Base-by-base conservation (phyloP, 176 grass and related monocot species). In the Eremochloa ophiuroides region DNA sequence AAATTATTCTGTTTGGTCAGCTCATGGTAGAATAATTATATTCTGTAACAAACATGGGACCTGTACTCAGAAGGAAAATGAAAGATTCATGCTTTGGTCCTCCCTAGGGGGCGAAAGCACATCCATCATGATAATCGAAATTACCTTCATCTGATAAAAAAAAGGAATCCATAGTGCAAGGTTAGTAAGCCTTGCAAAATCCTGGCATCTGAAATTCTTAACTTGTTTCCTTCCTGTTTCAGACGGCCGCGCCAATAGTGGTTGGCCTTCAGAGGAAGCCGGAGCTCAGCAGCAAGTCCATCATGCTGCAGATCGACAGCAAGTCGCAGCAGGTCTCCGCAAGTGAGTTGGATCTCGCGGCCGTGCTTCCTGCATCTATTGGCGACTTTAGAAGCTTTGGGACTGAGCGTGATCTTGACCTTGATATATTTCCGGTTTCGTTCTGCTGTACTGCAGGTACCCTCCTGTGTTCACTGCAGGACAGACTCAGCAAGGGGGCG, bases 251-350 rank as follows among this genome's bases (percentile, higher is more conserved):
- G 40, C 92, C 95, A 4, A 95, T 98, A 39, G 87, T 85, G 48
- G 85, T 98, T 53, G 95, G 93, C 86, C 82, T 98, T 59, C 92
- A 93, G 80, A 79, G 81, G 75, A 92, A 98, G 43, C 84, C 80
- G 25, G 93, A 82, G 1, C 81, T 98, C 62, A 94, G 84, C 67
- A 89, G 81, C 82, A 98, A 95, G 86, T 89, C 90, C 31, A 98
- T 98, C 80, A 83, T 98, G 30, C 83, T 98, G 50, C 95, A 94
- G 87, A 84, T 93, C 76, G 92, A 98, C 17, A 94, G 76, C 92
- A 98, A 98, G 83, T 93, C 92, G 20, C 95, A 94, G 89, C 84
- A 93, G 63, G 95, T 98, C 62, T 87, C 95, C 25, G 86, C 95
- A 87, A 98, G 95, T 98, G 66, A 91, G 95, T 90, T 67, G 62